These are phyloP conservation scores for Solanum stenotomum DNA, from an alignment of 257 asterid genomes.

Conservation along the genomic window DNA sequence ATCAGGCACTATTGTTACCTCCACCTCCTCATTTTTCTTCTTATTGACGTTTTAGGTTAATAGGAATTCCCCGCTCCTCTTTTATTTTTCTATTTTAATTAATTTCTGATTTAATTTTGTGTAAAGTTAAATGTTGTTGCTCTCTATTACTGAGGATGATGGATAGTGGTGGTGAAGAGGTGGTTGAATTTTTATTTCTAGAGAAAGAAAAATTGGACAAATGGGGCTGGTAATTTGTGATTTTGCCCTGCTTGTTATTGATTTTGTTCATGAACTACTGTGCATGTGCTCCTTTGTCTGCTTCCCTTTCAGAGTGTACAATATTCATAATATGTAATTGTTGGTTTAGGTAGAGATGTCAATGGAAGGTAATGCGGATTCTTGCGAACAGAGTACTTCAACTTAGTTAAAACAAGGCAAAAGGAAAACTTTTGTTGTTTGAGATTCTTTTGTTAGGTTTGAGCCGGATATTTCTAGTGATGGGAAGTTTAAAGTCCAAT, in stretches of 20 bases:
- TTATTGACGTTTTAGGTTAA: slow-evolving; percentile 1
- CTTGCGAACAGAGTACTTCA: not conserved
- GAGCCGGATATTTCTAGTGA: not conserved
- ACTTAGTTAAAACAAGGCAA: not conserved
- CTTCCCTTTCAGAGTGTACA: not conserved
- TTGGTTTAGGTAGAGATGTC: not conserved
- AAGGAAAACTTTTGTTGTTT: not conserved
- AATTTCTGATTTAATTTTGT: not conserved
- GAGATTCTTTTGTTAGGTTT: not conserved
- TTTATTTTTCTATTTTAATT: not conserved
- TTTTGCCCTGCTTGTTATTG: not conserved
- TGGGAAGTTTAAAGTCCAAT: not conserved
- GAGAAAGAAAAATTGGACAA: slow-evolving; percentile 4
- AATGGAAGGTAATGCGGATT: not conserved
- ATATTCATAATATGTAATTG: not conserved
- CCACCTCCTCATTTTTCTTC: slow-evolving; percentile 14
- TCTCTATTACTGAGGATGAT: not conserved
- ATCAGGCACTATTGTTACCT: slow-evolving; percentile 7
- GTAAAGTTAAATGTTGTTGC: not conserved
- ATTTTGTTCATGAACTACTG: not conserved
- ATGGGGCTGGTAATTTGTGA: not conserved
- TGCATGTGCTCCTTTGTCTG: not conserved
- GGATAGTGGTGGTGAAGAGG: not conserved
- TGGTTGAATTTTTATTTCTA: not conserved
- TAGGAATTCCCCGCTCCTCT: not conserved